phyloP scores from a whole-genome alignment of 2,329 filamentous ascomycete genomes.

The Penicillium sp. region DNA sequence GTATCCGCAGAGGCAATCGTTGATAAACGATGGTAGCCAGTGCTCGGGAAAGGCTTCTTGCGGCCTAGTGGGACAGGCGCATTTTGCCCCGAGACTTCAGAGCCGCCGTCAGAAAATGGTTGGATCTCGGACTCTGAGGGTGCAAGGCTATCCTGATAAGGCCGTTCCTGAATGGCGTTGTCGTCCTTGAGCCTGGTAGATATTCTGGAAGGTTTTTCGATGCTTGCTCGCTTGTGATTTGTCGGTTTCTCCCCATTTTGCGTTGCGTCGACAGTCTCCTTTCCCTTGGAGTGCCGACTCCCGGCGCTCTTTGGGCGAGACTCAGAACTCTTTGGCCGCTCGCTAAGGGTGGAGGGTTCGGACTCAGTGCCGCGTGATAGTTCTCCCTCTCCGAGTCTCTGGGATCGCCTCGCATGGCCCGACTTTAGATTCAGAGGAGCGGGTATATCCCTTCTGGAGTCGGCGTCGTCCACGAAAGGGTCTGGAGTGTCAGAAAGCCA shows the following conservation, averaged over 20 bases:
- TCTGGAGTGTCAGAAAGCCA: slow-evolving; percentile 59
- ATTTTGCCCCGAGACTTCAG: slow-evolving; percentile 38
- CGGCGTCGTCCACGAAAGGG: slow-evolving; percentile 49
- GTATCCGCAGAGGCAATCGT: slow-evolving; percentile 59
- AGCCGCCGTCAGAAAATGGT: slow-evolving; percentile 33
- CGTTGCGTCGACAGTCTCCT: slow-evolving; percentile 14
- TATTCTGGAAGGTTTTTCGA: slow-evolving; percentile 14
- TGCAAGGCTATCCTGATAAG: slow-evolving; percentile 26
- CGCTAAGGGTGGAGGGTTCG: slow-evolving; percentile 27
- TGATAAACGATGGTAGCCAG: slow-evolving; percentile 53
- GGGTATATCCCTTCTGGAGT: slow-evolving; percentile 38
- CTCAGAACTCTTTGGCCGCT: slow-evolving; percentile 12
- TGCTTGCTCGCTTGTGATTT: slow-evolving; percentile 24
- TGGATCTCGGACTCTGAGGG: slow-evolving; percentile 29
- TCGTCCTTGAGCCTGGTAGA: slow-evolving; percentile 18
- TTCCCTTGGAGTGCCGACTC: slow-evolving; percentile 23
- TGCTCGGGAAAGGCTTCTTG: slow-evolving; percentile 50
- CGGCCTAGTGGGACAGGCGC: slow-evolving; percentile 41
- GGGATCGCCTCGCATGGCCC: slow-evolving; percentile 32
- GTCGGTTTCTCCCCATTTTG: slow-evolving; percentile 6
- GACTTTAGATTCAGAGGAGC: slow-evolving; percentile 43
- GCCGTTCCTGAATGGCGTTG: slow-evolving; percentile 12
- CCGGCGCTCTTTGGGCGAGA: slow-evolving; percentile 25
- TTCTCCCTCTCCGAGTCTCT: slow-evolving; percentile 25
- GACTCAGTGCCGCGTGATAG: slow-evolving; percentile 16